These are phyloP conservation scores for Castanospermum australe DNA, from an alignment of 306 rosid species.

Conservation along the genomic window DNA sequence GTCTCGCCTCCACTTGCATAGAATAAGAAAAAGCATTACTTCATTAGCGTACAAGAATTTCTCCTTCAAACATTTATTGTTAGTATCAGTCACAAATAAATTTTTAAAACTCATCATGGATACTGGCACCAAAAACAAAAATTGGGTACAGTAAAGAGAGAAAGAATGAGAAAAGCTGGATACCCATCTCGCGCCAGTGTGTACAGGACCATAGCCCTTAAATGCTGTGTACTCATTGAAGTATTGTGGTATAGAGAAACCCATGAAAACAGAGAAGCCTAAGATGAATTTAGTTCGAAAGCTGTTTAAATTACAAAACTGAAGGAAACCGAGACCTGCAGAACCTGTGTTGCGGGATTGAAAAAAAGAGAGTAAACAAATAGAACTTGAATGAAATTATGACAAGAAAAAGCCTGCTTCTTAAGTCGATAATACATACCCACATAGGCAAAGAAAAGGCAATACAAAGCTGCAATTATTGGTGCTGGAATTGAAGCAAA, in stretches of 20 bases:
- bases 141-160: neutral
- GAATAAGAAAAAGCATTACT: no score
- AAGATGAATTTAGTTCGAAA: slow-evolving; percentile 74
- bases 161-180: neutral
- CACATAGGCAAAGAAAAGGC: slow-evolving; percentile 95
- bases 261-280: slow-evolving; percentile 92
- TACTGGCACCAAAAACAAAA: no score
- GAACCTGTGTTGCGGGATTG: slow-evolving; percentile 62
- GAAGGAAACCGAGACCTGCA: slow-evolving; percentile 83
- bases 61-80: no score
- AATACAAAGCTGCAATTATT: slow-evolving; percentile 80
- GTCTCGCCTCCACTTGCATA: no score
- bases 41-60: no score
- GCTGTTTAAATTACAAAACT: slow-evolving; percentile 92
- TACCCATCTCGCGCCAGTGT: slow-evolving; percentile 94
- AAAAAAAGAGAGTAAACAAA: neutral
- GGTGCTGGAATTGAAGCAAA: slow-evolving; percentile 97
- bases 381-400: neutral
- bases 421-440: slow-evolving; percentile 55
- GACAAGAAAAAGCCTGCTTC: neutral
- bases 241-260: slow-evolving; percentile 86
- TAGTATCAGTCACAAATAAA: no score
- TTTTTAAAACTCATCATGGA: no score
- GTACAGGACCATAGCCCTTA: slow-evolving; percentile 87
- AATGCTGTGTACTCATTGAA: slow-evolving; percentile 89